phyloP scores from a whole-genome alignment of 345 rosid genomes.

The Conringia planisiliqua region DNA sequence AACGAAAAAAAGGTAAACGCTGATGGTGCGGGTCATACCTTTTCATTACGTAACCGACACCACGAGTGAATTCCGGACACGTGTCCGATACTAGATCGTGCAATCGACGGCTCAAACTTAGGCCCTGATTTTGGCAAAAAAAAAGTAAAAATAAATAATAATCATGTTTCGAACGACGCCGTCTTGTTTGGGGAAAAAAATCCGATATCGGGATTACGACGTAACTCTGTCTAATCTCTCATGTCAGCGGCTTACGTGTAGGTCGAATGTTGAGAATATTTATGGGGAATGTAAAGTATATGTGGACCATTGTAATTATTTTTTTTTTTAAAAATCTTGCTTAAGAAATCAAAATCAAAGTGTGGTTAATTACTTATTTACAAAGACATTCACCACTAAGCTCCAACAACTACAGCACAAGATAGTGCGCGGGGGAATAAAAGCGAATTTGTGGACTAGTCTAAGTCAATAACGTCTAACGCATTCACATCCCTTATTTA shows the following conservation, averaged over 20 bases:
- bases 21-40: background rate
- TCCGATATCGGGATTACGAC: too few relatives aligned
- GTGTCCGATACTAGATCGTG: background rate
- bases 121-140: too few relatives aligned
- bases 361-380: background rate
- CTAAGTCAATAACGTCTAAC: conserved; percentile 8
- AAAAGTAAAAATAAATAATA: too few relatives aligned
- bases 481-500: conserved; percentile 16
- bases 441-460: conserved; percentile 6
- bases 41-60: background rate
- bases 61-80: conserved; percentile 1
- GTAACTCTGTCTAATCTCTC: too few relatives aligned
- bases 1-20: conserved; percentile 1
- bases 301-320: too few relatives aligned
- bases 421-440: conserved; percentile 2
- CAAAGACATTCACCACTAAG: background rate
- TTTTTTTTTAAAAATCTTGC: too few relatives aligned
- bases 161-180: too few relatives aligned
- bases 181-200: too few relatives aligned
- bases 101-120: conserved; percentile 10
- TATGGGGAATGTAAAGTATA: too few relatives aligned
- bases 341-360: background rate
- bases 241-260: too few relatives aligned
- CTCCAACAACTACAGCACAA: conserved; percentile 1
- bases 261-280: too few relatives aligned